Percentiles rank a stretch among this genome's conserved stretches.
Conservation (phyloP, 345 rosid genomes). For the Bruguiera parviflora region DNA sequence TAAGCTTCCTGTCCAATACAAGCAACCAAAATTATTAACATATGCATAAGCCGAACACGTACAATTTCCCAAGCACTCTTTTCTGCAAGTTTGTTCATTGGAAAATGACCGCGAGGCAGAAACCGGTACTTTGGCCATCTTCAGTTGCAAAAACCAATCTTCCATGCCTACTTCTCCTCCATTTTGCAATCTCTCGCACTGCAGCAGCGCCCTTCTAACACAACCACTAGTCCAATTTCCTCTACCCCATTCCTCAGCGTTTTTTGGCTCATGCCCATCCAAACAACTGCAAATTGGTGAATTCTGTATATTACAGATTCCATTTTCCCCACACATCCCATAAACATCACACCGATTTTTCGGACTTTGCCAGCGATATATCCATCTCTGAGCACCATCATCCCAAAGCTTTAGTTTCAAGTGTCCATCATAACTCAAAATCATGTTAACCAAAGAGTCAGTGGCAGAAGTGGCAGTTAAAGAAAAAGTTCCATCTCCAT, state of each 20-base stretch:
- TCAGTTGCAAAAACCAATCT: conserved; percentile 40
- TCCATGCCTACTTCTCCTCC: conserved; percentile 16
- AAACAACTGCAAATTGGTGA: conserved; percentile 49
- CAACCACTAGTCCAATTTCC: conserved; percentile 44
- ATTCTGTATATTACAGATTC: conserved; percentile 37
- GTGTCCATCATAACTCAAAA: conserved; percentile 37
- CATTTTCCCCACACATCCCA: conserved; percentile 70
- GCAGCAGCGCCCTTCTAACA: conserved; percentile 23
- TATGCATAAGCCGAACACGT: conserved; percentile 25
- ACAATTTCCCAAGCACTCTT: conserved; percentile 42
- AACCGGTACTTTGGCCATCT: conserved; percentile 40
- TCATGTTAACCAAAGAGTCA: neutral
- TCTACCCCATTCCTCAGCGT: conserved; percentile 26
- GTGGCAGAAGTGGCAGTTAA: conserved; percentile 4
- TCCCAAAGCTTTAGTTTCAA: conserved; percentile 16
- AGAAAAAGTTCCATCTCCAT: conserved; percentile 22
- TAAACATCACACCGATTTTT: conserved; percentile 34
- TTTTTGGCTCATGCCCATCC: conserved; percentile 43
- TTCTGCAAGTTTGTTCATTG: conserved; percentile 28
- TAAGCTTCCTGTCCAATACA: conserved; percentile 15
- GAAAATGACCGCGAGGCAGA: conserved; percentile 19
- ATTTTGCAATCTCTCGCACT: conserved; percentile 27
- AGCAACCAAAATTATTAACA: conserved; percentile 13
- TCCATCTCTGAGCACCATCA: conserved; percentile 18
- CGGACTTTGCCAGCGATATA: neutral